Conservation (phyloP, 148 eudicot genomes). For the Fagopyrum esculentum region DNA sequence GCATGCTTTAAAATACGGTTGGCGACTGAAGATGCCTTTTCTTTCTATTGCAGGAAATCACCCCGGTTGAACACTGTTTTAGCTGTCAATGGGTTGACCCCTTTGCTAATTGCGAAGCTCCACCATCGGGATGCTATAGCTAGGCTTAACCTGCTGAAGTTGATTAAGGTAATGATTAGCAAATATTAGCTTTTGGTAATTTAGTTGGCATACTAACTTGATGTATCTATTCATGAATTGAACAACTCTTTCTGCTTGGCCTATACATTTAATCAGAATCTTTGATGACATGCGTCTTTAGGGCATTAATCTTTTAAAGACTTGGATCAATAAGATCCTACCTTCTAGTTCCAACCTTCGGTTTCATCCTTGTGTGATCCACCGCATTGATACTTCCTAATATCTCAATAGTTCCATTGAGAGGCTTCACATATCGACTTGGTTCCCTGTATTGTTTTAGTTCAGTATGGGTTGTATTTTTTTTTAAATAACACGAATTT, state of each 20-base stretch:
- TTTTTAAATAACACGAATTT: too few relatives aligned
- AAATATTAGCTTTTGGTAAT: background rate
- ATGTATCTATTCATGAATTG: background rate
- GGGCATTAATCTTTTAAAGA: background rate
- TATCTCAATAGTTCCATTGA: too few relatives aligned
- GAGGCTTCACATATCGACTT: too few relatives aligned
- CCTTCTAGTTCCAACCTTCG: background rate
- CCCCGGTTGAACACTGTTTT: conserved; percentile 83
- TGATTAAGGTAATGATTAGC: conserved; percentile 57
- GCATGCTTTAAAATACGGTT: background rate
- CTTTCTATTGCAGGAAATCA: conserved; percentile 68
- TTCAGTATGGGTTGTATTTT: too few relatives aligned
- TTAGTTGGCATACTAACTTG: background rate
- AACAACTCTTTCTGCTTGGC: background rate
- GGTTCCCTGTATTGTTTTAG: too few relatives aligned
- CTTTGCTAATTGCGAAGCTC: conserved; percentile 81
- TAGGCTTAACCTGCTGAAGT: conserved; percentile 87
- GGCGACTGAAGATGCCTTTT: background rate
- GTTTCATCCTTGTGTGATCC: background rate
- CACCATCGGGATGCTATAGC: conserved; percentile 99
- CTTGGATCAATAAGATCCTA: background rate
- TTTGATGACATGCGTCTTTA: background rate
- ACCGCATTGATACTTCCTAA: background rate
- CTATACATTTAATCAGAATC: background rate
- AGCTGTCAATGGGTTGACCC: conserved; percentile 93